Base-by-base conservation (phyloP, 176 grass and related monocot genomes). In the Cymbopogon citratus region DNA sequence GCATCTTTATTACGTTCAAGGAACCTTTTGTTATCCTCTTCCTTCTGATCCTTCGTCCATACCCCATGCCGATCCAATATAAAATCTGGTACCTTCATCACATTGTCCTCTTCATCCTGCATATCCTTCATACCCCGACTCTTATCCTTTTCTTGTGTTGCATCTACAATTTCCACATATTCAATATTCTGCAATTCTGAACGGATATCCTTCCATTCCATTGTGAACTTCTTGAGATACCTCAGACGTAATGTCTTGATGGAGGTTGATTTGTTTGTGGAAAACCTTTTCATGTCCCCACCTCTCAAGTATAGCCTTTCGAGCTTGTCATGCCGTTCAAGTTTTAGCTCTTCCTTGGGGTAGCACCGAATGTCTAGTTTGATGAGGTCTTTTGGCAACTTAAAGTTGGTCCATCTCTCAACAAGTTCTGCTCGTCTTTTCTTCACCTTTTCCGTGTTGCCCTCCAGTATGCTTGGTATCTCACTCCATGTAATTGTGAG, bases 401-500 rank as follows among this genome's bases (percentile, higher is more conserved):
- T 3, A 49, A 89, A 61, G 44, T 0, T 5, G 0, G 72, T 89
- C 87, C 87, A 89, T 13, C 0, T 66, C 0, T 7, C 0, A 6
- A 85, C 19, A 25, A 85, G 87, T 0, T 18, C 0, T 0, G 9
- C 0, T 14, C 9, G 31, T 19, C 3, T 5, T 0, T 1, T 0
- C 16, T 13, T 29, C 1, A 25, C 3, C 1, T 28, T 31, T 0
- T 29, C 24, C n/a, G n/a, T n/a, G n/a, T n/a, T n/a, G 4, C 19
- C 51, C 6, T 5, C 6, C 44, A 85, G 8, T 51, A 85, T 81
- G 16, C 77, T 72, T 10, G 87, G 87, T 24, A 71, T 23, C 36
- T 85, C 77, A 7, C 87, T 39, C 87, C 87, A 89, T 43, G 72
- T 89, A 12, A 89, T 69, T 5, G 87, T 89, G 27, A 89, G 83